Evolutionary conservation across 2,329 filamentous ascomycete species (phyloP).

Genomic region (Blumeria hordei): DNA sequence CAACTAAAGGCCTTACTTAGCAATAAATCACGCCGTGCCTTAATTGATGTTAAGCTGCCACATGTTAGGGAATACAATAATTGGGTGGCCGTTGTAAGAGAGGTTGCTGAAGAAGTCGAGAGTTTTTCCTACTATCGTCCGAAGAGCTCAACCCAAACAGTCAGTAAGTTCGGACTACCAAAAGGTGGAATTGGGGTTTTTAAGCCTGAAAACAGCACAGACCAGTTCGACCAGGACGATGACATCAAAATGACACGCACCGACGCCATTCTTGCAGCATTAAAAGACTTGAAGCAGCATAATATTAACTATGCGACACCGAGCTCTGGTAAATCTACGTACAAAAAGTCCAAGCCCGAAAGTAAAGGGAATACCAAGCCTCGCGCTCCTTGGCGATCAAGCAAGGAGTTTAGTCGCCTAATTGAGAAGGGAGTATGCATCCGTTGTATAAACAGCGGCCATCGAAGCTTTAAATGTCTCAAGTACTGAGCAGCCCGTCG

Average conservation of each 20-base stretch:
- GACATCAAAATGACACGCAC: background rate
- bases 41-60: background rate
- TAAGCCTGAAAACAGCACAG: background rate
- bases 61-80: background rate
- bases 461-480: background rate
- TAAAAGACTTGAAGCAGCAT: background rate
- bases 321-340: background rate
- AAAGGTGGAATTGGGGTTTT: background rate
- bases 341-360: background rate
- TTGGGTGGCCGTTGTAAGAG: background rate
- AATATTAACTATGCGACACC: background rate
- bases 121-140: background rate
- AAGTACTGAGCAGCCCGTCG: background rate
- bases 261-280: background rate
- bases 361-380: background rate
- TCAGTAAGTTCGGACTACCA: background rate
- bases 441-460: background rate
- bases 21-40: background rate
- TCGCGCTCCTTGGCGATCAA: background rate
- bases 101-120: background rate
- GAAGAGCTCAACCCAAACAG: background rate
- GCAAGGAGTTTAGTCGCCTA: background rate
- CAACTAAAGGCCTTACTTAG: background rate
- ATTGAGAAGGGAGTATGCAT: background rate
- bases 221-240: background rate